Evolutionary conservation across 1,284 basidiomycete genomes (phyloP), one percentile per base, ranked within the genome.

Genomic region (Ceratobasidium sp.): DNA sequence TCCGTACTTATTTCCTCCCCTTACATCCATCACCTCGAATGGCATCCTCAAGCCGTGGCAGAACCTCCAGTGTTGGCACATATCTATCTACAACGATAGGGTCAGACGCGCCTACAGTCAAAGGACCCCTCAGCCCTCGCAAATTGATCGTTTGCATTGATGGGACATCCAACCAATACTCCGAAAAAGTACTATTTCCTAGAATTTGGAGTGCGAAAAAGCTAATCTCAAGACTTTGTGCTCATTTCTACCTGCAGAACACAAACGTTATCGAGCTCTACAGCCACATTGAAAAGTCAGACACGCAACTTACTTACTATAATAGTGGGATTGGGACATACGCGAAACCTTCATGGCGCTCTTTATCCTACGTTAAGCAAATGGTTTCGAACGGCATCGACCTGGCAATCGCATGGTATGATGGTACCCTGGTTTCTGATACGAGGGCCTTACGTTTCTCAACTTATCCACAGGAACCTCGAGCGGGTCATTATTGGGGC

Each of bases 301-400:
- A 58, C 9, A 39, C 9, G 10, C 55, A 73, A 32, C 41, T 73
- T 2, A 73, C 72, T 2, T 73, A 73, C 46, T 74, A 72, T 23
- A 67, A 72, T 41, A 72, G 73, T 39, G 73, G 71, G 6, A 58
- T 72, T 18, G 73, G 73, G 3, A 74, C 73, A 2, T 74, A 58
- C 30, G 62, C 71, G 3, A 57, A 57, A 34, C 71, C 71, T 1
- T 50, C 48, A 4, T 67, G 57, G 53, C 26, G 45, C 14, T 72
- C 73, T 2, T 59, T 28, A 5, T n/a, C 12, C 10, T 72, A 65
- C 21, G 23, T 30, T 1, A 61, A 59, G 30, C 59, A 70, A 28
- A 26, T 58, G 1, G n/a, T 45, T 6, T n/a, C 10, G 4, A 71
- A 53, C 46, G 45, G 1, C 4, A 36, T 72, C 16, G 73, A 74